A percentile compares a stretch with the other conserved stretches of the same genome.
phyloP scores from a whole-genome alignment of 805 yeast species.

The Metschnikowia continentalis region DNA sequence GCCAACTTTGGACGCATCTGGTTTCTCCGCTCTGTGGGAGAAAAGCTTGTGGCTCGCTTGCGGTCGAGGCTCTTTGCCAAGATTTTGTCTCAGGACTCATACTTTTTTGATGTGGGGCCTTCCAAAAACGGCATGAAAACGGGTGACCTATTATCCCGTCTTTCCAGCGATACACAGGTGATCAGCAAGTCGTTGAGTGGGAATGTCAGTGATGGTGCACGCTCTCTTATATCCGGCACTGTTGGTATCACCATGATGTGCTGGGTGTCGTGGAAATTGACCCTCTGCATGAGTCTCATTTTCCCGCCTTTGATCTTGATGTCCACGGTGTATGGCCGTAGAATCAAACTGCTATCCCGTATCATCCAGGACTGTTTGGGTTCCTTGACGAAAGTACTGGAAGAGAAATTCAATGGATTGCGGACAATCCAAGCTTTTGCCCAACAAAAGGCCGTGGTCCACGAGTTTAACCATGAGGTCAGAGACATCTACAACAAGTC shows the following conservation, averaged over 20 bases:
- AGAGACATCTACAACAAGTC: slow-evolving; percentile 63
- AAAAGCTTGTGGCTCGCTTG: slow-evolving; percentile 77
- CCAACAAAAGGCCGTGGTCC: slow-evolving; percentile 75
- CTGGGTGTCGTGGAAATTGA: slow-evolving; percentile 75
- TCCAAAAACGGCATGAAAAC: slow-evolving; percentile 52
- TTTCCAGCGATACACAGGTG: slow-evolving; percentile 84
- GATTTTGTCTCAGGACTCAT: slow-evolving; percentile 79
- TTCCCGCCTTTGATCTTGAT: slow-evolving; percentile 81
- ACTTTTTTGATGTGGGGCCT: slow-evolving; percentile 78
- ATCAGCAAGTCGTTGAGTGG: slow-evolving; percentile 84
- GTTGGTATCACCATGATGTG: slow-evolving; percentile 93
- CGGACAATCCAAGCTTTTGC: slow-evolving; percentile 88
- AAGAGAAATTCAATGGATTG: slow-evolving; percentile 82
- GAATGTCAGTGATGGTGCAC: slow-evolving; percentile 86
- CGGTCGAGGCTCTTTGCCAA: slow-evolving; percentile 74
- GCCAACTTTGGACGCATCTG: slow-evolving; percentile 83
- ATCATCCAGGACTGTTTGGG: slow-evolving; percentile 83
- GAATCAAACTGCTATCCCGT: slow-evolving; percentile 69
- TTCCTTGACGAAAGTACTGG: slow-evolving; percentile 80
- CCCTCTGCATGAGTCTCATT: slow-evolving; percentile 72
- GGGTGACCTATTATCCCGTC: slow-evolving; percentile 86
- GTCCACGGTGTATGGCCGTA: slow-evolving; percentile 78
- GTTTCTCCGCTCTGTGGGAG: slow-evolving; percentile 75
- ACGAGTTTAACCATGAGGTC: slow-evolving; percentile 68
- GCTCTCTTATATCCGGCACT: slow-evolving; percentile 75